Evolutionary conservation across 129 eudicot genomes (phyloP), one percentile per base, ranked within the genome.

Genomic region (Flaveria trinervia): DNA sequence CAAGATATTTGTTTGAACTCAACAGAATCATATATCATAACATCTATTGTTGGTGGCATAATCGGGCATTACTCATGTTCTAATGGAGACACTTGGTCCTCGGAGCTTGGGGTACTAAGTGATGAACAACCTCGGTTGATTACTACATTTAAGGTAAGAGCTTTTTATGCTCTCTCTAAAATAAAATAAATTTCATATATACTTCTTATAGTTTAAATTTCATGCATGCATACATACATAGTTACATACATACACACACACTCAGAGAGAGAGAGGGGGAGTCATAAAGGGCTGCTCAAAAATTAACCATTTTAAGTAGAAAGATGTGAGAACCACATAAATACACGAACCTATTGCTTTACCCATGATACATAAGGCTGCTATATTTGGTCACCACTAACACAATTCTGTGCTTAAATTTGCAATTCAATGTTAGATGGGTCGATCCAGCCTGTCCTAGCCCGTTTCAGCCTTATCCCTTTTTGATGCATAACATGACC

Each of bases 81-180:
- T 80, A 94, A 91, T 79, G 97, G 99, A 73, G 99, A 94, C 82
- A 94, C 97, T 55, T 94, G 99, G 99, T 94, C 99, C 22, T 94
- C 97, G 43, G 99, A 94, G 79, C 95, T 94, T 79, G 99, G 99
- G 66, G 85, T 91, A 73, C 90, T 94, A 9, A 94, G 99, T 83
- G 90, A 94, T 57, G 92, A 81, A 30, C 93, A 87, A 48, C 99
- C 99, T 59, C 88, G 93, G 45, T 80, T 94, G 65, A 87, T 94
- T 60, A 94, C 99, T 23, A 94, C 89, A 51, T 91, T 94, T 76
- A 89, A 92, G 96, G 99, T 94, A 66, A 36, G 49, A 56, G 23
- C 13, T 72, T 60, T 71, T 71, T 25, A 39, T 73, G n/a, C 65
- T n/a, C 67, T 8, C 55, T 60, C 15, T 46, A 33, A 3, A 9